Base-by-base conservation (phyloP, 768 basidiomycete genomes). In the Hebeloma cylindrosporum region DNA sequence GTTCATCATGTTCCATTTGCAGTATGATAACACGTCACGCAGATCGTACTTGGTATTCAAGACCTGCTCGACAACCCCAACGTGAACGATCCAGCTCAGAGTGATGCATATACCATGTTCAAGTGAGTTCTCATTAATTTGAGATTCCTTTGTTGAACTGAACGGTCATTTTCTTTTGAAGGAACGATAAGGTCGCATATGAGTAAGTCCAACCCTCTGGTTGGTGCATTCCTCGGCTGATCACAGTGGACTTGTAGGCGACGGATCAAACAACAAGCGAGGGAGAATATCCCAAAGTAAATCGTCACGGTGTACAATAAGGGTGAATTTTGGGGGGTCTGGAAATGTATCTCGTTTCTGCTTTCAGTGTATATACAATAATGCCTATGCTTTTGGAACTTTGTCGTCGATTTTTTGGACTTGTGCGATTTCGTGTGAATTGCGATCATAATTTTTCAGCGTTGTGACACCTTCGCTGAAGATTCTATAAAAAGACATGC, bases 101-200 rank as follows among this genome's bases (percentile, higher is more conserved):
- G 93, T 43, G 95, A 98, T 56, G 96, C 96, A 8, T 98, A 98
- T 67, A 94, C 92, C 23, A 89, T 96, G 85, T 98, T 93, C 78
- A 96, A 95, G 94, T 95, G 56, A 58, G 92, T 72, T 17, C 3
- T 45, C 17, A 17, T 31, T 33, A 29, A 31, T 17, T 42, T 33
- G 6, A 28, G 10, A 4, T 40, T 10, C 9, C 20, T 25, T 10
- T 27, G 10, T 9, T 22, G 16, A 13, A 26, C 43, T 5, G 30
- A 48, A 42, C 27, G 26, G 16, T 37, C 25, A 27, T 32, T 44
- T 32, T 29, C 42, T 60, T 11, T 29, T 9, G 22, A 37, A 96
- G 94, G 74, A 97, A 94, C 60, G 95, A 98, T 70, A 90, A 89
- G 58, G 70, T 74, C 14, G 93, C 92, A 21, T 98, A 98, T 59